Evolutionary conservation across 2,329 filamentous ascomycete genomes (phyloP).

Genomic region (Fusarium brevicatenulatum): DNA sequence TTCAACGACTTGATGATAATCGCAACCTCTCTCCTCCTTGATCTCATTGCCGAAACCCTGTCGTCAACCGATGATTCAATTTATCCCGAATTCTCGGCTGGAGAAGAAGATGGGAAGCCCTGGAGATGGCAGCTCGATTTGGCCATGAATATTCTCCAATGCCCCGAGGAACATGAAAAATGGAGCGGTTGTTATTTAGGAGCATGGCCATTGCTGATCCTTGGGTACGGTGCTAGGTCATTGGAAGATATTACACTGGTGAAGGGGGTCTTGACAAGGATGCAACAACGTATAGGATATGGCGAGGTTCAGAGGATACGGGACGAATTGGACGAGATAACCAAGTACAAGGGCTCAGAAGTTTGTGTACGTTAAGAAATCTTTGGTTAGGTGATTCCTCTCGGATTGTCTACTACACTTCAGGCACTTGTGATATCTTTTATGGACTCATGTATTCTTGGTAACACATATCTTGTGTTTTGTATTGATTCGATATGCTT

Average conservation of each 20-base stretch:
- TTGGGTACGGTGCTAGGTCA: background rate
- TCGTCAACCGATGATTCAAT: rapidly evolving
- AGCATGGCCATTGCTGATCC: background rate
- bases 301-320: background rate
- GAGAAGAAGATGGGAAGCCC: background rate
- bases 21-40: background rate
- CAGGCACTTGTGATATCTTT: too few species aligned
- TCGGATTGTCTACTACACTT: too few species aligned
- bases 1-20: background rate
- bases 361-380: background rate
- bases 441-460: too few species aligned
- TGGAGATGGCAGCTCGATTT: background rate
- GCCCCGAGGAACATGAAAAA: background rate
- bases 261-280: background rate
- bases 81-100: rapidly evolving
- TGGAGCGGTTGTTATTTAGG: background rate
- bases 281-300: background rate
- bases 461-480: too few species aligned
- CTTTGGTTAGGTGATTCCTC: background rate
- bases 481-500: too few species aligned
- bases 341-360: background rate
- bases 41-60: background rate
- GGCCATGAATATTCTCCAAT: background rate
- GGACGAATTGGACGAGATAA: background rate
- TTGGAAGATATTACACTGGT: background rate